Evolutionary conservation across 1,139 yeast genomes (phyloP).

Genomic region (Hanseniaspora gamundiae): DNA sequence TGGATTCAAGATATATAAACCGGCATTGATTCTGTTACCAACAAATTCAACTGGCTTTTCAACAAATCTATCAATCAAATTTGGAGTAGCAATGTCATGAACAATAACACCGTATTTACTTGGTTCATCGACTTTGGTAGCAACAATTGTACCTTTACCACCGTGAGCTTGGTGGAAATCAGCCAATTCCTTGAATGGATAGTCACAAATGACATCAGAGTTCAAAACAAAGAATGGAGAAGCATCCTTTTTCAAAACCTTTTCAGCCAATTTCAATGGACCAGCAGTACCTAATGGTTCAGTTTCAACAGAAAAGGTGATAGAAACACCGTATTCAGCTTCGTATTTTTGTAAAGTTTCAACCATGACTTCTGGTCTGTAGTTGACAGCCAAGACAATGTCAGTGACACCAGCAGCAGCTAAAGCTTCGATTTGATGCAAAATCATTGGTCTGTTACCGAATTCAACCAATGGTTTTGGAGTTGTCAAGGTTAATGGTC

Average conservation of each 20-base stretch:
- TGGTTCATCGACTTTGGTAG: conserved; percentile 99
- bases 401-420: conserved; percentile 99
- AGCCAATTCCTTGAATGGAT: conserved; percentile 89
- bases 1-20: conserved; percentile 94
- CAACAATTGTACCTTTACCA: conserved; percentile 96
- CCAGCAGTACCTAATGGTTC: conserved; percentile 99
- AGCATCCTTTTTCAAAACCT: conserved; percentile 84
- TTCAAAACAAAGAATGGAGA: conserved; percentile 95
- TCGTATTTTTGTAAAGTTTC: conserved; percentile 89
- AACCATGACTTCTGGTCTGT: conserved; percentile 99
- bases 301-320: conserved; percentile 96
- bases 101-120: conserved; percentile 99
- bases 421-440: conserved; percentile 95
- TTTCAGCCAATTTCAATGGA: conserved; percentile 94
- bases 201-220: conserved; percentile 97
- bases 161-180: conserved; percentile 92
- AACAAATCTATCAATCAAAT: conserved; percentile 94
- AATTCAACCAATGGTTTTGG: conserved; percentile 99
- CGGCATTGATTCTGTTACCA: conserved; percentile 96
- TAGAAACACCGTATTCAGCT: conserved; percentile 83
- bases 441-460: conserved; percentile 94
- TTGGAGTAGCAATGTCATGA: conserved; percentile 84
- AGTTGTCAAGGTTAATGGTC: conserved; percentile 92
- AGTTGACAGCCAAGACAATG: conserved; percentile 96
- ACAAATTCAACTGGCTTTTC: conserved; percentile 99